phyloP scores from a whole-genome alignment of 805 yeast species.

The Suhomyces emberorum region DNA sequence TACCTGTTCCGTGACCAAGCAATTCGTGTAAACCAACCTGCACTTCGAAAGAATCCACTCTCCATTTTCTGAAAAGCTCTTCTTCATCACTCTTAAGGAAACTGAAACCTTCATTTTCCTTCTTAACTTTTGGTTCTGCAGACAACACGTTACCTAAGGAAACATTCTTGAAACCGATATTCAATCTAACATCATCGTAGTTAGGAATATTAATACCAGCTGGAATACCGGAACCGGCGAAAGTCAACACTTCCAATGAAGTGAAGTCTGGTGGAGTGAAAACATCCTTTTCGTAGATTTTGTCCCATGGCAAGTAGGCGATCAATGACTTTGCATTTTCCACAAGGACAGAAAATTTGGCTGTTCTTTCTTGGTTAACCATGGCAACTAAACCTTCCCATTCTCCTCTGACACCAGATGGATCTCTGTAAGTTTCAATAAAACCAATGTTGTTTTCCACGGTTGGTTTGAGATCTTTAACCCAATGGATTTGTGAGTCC shows the following conservation, averaged over 20 bases:
- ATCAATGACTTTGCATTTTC: conserved; percentile 63
- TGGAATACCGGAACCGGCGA: conserved; percentile 87
- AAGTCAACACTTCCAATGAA: conserved; percentile 82
- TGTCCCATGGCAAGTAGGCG: conserved; percentile 71
- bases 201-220: conserved; percentile 94
- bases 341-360: conserved; percentile 71
- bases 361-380: conserved; percentile 84
- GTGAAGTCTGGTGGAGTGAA: conserved; percentile 93
- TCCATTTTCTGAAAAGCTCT: conserved; percentile 62
- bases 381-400: conserved; percentile 92
- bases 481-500: conserved; percentile 83
- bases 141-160: conserved; percentile 82
- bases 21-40: conserved; percentile 93
- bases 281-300: conserved; percentile 72
- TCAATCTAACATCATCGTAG: conserved; percentile 83
- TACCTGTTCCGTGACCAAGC: conserved; percentile 90
- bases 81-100: conserved; percentile 55
- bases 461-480: conserved; percentile 76
- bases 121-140: conserved; percentile 61
- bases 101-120: conserved; percentile 63
- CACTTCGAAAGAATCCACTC: conserved; percentile 83
- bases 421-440: conserved; percentile 90
- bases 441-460: conserved; percentile 78
- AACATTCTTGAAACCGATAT: conserved; percentile 83
- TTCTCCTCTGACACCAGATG: conserved; percentile 88